A percentile compares a stretch with the other conserved stretches of the same genome.
Evolutionary conservation across 495 filamentous ascomycete species (phyloP).

Genomic region (Xylaria telfairii): DNA sequence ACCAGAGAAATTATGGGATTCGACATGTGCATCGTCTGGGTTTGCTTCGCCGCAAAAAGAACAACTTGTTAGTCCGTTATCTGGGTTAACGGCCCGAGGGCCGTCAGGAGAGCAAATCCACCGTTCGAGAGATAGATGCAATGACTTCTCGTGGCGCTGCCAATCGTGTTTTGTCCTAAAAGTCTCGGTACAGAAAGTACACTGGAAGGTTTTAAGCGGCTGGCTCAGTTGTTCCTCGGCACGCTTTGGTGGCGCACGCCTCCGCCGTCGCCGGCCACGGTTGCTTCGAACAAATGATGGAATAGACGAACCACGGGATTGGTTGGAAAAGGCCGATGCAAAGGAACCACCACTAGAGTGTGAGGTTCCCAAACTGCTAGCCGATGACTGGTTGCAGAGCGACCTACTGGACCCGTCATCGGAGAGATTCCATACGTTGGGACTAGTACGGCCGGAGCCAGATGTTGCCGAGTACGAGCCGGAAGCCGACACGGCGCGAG

Average conservation of each 20-base stretch:
- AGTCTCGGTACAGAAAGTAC: constrained; percentile 82
- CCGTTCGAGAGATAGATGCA: constrained; percentile 77
- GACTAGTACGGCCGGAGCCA: constrained; percentile 56
- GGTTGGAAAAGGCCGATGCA: constrained; percentile 73
- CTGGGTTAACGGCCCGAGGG: constrained; percentile 55
- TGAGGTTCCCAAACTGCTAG: constrained; percentile 74
- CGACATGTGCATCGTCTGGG: constrained; percentile 66
- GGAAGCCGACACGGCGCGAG: constrained; percentile 71
- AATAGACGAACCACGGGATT: constrained; percentile 70
- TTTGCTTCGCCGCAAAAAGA: constrained; percentile 68
- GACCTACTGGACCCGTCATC: constrained; percentile 75
- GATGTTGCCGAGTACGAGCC: constrained; percentile 50
- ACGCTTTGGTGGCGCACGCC: constrained; percentile 52
- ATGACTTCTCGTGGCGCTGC: constrained; percentile 81
- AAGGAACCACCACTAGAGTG: constrained; percentile 72
- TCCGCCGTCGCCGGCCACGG: constrained; percentile 74
- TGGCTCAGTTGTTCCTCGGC: constrained; percentile 35
- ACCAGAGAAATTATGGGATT: constrained; percentile 71
- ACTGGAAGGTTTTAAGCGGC: constrained; percentile 70
- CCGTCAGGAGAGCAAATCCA: constrained; percentile 81
- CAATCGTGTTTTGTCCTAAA: constrained; percentile 88
- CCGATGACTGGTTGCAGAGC: constrained; percentile 70
- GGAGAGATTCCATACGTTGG: constrained; percentile 57
- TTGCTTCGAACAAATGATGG: constrained; percentile 51
- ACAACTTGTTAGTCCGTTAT: constrained; percentile 61